Evolutionary conservation across 208 protist genomes (phyloP), one percentile per base, ranked within the genome.

Genomic region (Crithidia sp.): DNA sequence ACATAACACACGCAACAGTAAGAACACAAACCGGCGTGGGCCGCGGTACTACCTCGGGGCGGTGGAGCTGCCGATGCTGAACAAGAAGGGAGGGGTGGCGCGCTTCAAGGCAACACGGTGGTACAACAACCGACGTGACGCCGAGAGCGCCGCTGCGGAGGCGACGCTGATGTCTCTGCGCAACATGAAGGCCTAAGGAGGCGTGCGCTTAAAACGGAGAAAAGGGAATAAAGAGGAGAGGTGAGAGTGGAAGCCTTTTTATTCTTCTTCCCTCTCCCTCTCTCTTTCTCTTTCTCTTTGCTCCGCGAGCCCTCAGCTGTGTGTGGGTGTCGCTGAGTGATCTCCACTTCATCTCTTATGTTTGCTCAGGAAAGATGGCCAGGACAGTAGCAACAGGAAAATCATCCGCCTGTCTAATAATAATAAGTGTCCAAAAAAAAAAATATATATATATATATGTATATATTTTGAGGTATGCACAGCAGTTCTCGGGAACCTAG

Each of bases 61-160:
- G 10, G 85, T 90, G 8, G 87, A 91, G 55, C 76, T 92, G 14
- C 87, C 90, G n/a, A 74, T 92, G 67, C 65, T 89, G 45, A 85
- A 89, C 49, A 88, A 88, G 52, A 92, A 92, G 52, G 84, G 84
- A 7, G 83, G 83, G 1, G 40, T 63, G 7, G 85, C 85, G 41
- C 64, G 65, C 7, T 93, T 90, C 69, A 84, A 80, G 73, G 83
- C 75, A 28, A 17, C 75, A 54, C 77, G 79, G 67, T 89, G 83
- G 82, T 82, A 79, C 67, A 85, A 79, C 63, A 83, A 63, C 54
- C 45, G 77, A 39, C 70, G 63, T 12, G 87, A 90, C 52, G 83
- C 85, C 12, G 83, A 91, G 69, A 91, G 78, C 71, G 70, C 78
- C 2, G 82, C 85, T 39, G 81, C 83, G 6, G 85, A 91, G 74